Evolutionary conservation across 1,284 basidiomycete species (phyloP), one percentile per base, ranked within the genome.

Genomic region (Sporisorium exsertum): DNA sequence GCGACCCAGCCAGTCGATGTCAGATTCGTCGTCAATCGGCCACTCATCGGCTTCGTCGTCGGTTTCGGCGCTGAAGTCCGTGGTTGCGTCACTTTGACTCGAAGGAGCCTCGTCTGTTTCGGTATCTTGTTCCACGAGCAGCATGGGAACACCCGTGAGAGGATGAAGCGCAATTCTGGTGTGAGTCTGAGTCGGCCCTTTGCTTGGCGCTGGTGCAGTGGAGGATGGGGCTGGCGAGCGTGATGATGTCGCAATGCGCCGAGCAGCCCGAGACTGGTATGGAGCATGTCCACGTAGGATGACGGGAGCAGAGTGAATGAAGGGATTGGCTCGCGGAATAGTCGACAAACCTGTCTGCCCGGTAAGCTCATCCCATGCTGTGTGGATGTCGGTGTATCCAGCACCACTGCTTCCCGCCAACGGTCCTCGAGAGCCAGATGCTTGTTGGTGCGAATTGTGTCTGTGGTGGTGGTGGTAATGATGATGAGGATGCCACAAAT

Each of bases 1-100:
- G 10, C 52, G 57, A 33, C 78, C 79, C 9, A 81, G 76, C 75
- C 78, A 79, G 63, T 81, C 78, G 26, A 81, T 42, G 27, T 79
- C 78, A 10, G 46, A 58, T 29, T 81, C 79, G 37, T 81, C 79
- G 7, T 74, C 42, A 10, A 62, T 53, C 5, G 59, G 63, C 60
- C 71, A 63, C 35, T 58, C 69, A 8, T 54, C 67, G 5, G 32
- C 24, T 12, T 68, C 62, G 9, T 58, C 73, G 2, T 66, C 54
- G 10, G 50, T 20, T 1, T 62, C 58, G 9, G n/a, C 18, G 51
- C 51, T 43, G 16, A 40, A 10, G 2, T 37, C 16, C 7, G n/a
- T 1, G 5, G 37, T 32, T 2, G 33, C 16, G 9, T 15, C 22
- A 8, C 49, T 27, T 13, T 22, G 22, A 10, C 32, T 15, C 15